Evolutionary conservation across 768 basidiomycete genomes (phyloP).

Genomic region (Suillus placidus): DNA sequence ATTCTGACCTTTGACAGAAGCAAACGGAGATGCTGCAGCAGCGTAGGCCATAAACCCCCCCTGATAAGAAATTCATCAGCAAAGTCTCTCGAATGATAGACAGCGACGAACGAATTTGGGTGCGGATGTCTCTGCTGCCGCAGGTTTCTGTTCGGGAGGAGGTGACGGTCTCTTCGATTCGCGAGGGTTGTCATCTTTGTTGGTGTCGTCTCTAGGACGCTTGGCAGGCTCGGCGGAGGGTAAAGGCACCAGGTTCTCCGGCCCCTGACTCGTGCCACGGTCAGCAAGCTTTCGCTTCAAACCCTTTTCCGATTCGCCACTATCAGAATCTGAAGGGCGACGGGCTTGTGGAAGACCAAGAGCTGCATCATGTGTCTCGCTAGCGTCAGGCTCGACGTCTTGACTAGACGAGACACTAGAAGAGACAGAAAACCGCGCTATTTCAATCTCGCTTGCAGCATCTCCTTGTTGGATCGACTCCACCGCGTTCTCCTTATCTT

Average conservation of each 20-base stretch:
- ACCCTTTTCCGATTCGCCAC: constrained; percentile 55
- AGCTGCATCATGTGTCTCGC: constrained; percentile 33
- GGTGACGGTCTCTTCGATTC: constrained; percentile 65
- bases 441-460: constrained; percentile 15
- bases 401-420: constrained; percentile 22
- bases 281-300: constrained; percentile 72
- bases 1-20: constrained; percentile 70
- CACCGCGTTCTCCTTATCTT: constrained; percentile 15
- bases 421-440: constrained; percentile 21
- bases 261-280: constrained; percentile 66
- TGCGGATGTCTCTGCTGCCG: constrained; percentile 31
- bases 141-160: constrained; percentile 54
- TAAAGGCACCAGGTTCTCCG: constrained; percentile 34
- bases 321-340: constrained; percentile 47
- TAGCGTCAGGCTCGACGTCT: constrained; percentile 30
- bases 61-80: constrained; percentile 35
- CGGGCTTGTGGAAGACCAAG: constrained; percentile 29
- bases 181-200: constrained; percentile 64
- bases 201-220: constrained; percentile 62
- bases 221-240: constrained; percentile 47
- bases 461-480: constrained; percentile 19
- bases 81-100: constrained; percentile 18
- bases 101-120: constrained; percentile 51
- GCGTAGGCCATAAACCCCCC: constrained; percentile 83
- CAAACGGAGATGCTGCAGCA: constrained; percentile 72